Evolutionary conservation across 441 rosid species (phyloP).

Genomic region (Aquilaria agallochum): DNA sequence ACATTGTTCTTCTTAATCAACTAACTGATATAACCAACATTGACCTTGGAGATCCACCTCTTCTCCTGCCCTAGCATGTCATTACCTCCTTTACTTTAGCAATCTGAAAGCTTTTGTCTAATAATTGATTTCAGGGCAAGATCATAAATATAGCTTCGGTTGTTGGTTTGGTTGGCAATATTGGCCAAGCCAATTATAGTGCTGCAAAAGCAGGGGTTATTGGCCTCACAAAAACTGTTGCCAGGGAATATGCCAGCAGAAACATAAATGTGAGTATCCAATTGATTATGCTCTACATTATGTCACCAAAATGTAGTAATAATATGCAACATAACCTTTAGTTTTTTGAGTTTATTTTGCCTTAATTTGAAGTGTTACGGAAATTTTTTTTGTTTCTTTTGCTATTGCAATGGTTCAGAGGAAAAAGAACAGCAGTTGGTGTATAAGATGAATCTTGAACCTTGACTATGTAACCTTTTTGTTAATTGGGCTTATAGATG

Average conservation of each 20-base stretch:
- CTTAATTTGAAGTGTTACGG: too few species aligned
- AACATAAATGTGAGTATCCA: slow-evolving; percentile 60
- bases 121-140: slow-evolving; percentile 54
- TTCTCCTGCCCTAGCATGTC: background rate
- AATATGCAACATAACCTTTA: too few species aligned
- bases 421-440: too few species aligned
- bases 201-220: slow-evolving; percentile 98
- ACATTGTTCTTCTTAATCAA: background rate
- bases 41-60: background rate
- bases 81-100: background rate
- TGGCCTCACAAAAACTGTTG: slow-evolving; percentile 75
- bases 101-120: slow-evolving; percentile 6
- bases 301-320: background rate
- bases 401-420: too few species aligned
- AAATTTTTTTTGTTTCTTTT: too few species aligned
- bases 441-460: too few species aligned
- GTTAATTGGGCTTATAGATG: too few species aligned
- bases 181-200: slow-evolving; percentile 94
- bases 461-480: background rate
- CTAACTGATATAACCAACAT: slow-evolving; percentile 1
- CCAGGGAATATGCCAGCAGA: slow-evolving; percentile 84
- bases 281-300: background rate
- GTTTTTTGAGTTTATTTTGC: too few species aligned
- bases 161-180: slow-evolving; percentile 86
- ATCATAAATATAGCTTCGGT: slow-evolving; percentile 80